A percentile compares a stretch with the other conserved stretches of the same genome.
phyloP scores from a whole-genome alignment of 1,139 yeast species.

The Suzukiozyma palmioleophila region DNA sequence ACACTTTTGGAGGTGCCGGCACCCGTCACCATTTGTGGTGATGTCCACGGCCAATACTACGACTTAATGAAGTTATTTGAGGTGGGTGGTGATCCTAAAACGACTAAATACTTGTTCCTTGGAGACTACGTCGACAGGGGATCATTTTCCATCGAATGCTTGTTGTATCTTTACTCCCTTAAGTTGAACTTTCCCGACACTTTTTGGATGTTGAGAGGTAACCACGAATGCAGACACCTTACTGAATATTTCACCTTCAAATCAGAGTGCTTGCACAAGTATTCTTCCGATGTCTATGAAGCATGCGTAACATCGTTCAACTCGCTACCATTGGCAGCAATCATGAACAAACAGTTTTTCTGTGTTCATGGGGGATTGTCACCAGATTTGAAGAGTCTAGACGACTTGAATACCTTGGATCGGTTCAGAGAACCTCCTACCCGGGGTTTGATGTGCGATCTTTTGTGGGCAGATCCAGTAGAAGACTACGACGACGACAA shows the following conservation, averaged over 20 bases:
- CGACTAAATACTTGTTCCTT: constrained; percentile 73
- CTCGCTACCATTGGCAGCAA: constrained; percentile 86
- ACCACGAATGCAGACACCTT: constrained; percentile 92
- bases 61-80: constrained; percentile 90
- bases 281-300: constrained; percentile 63
- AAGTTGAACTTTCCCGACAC: constrained; percentile 75
- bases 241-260: constrained; percentile 94
- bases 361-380: constrained; percentile 98
- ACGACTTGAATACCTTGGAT: constrained; percentile 66
- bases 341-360: constrained; percentile 91
- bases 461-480: constrained; percentile 94
- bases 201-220: constrained; percentile 85
- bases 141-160: constrained; percentile 83
- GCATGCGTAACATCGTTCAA: constrained; percentile 79
- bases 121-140: constrained; percentile 98
- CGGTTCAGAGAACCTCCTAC: constrained; percentile 94
- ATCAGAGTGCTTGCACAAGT: constrained; percentile 86
- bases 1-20: constrained; percentile 75
- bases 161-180: constrained; percentile 73
- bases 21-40: constrained; percentile 96
- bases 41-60: constrained; percentile 91
- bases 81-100: constrained; percentile 86
- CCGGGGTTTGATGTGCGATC: constrained; percentile 89
- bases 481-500: constrained; percentile 79
- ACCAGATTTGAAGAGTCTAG: constrained; percentile 70